Base-by-base conservation (phyloP, 1,139 yeast species). In the Suhomyces maxii region DNA sequence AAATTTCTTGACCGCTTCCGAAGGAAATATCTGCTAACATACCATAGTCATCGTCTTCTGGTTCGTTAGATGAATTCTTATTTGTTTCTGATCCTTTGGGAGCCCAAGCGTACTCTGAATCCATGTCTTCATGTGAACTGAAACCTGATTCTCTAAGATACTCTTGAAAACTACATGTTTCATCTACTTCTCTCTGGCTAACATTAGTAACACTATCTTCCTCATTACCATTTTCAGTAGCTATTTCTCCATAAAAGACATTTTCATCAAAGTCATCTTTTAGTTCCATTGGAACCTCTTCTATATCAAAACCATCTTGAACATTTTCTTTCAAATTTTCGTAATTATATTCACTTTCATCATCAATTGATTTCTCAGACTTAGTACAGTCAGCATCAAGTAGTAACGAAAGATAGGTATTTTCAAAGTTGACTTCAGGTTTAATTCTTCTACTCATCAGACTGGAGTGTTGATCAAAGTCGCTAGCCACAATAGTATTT, bases 401-500 rank as follows among this genome's bases (percentile, higher is more conserved):
- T 18, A 6, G 23, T 18, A 18, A 1, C 6, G 23, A 18, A 18
- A 18, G 23, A 18, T 18, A 18, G 23, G 3, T 18, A 18, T 18
- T 18, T 18, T 18, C 23, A 18, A 18, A 6, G 23, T 18, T 18
- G 23, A 18, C 23, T 18, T 35, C 26, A 7, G 37, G 23, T 18
- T 13, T 13, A 8, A 35, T 35, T 35, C 23, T 6, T 11, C 9
- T 14, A 26, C 10, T 12, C 23, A n/a, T 5, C 23, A 35, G 37
- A n/a, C 10, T 35, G 37, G 26, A 12, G 14, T 35, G 23, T n/a
- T 12, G 10, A 1, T 31, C 31, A n/a, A 38, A 23, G 12, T 39
- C 36, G 11, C 31, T 39, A 10, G 32, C 33, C 6, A 53, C 46
- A 11, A 45, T 40, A 7, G 83, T 72, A 18, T 70, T 70, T 45